These are phyloP conservation scores for Stereocaulon alpinum DNA, from an alignment of 495 filamentous ascomycete species.

Conservation along the genomic window DNA sequence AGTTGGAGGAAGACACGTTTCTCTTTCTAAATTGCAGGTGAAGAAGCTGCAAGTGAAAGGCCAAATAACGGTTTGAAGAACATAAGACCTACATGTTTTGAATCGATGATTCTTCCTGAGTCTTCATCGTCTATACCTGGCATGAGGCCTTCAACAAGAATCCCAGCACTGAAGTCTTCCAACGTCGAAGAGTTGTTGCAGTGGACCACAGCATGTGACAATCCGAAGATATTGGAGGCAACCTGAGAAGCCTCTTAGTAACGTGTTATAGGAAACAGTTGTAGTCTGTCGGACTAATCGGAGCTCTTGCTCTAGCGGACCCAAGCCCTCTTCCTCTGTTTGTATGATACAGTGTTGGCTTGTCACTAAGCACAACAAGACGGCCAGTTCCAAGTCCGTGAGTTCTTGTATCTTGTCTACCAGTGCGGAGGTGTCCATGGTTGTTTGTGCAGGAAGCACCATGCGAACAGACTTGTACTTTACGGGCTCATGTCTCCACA, in stretches of 20 bases:
- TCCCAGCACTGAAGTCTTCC: slow-evolving; percentile 64
- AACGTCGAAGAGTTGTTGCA: slow-evolving; percentile 63
- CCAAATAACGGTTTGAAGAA: not conserved
- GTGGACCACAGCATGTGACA: slow-evolving; percentile 54
- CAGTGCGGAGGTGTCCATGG: slow-evolving; percentile 52
- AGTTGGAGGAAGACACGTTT: too few species aligned
- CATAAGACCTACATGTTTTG: slow-evolving; percentile 8
- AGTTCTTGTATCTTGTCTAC: slow-evolving; percentile 58
- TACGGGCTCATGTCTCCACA: not conserved
- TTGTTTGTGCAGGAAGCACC: not conserved
- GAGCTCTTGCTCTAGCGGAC: slow-evolving; percentile 61
- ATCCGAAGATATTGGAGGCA: slow-evolving; percentile 57
- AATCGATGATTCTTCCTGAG: not conserved
- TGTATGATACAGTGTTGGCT: slow-evolving; percentile 83
- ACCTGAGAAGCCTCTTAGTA: slow-evolving; percentile 37
- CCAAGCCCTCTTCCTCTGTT: slow-evolving; percentile 49
- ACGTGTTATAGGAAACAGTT: not conserved
- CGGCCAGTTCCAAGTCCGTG: slow-evolving; percentile 81
- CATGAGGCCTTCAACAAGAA: slow-evolving; percentile 38
- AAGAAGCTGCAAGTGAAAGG: not conserved
- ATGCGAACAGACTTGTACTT: not conserved
- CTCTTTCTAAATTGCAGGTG: not conserved
- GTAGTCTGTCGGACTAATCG: slow-evolving; percentile 43
- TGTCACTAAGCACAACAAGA: slow-evolving; percentile 66
- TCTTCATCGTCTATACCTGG: not conserved